Percentiles rank a stretch among this genome's conserved stretches.
These are phyloP conservation scores for Dillenia turbinata DNA, from an alignment of 164 flowering plant species.

Conservation along the genomic window DNA sequence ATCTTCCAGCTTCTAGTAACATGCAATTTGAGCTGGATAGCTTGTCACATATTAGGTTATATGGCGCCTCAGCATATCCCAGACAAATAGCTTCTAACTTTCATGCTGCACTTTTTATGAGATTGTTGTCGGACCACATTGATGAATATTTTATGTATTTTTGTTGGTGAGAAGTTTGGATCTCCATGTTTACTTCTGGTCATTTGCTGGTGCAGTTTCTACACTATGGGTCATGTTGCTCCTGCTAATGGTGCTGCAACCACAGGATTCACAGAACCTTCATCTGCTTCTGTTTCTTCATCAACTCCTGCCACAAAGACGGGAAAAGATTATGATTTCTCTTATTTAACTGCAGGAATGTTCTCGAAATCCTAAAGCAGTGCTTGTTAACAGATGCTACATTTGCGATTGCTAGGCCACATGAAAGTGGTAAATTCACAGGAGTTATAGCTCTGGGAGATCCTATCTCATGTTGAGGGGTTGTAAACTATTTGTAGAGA, in stretches of 20 bases:
- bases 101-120: too few species aligned
- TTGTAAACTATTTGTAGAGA: constrained; percentile 40
- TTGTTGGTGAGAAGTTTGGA: too few species aligned
- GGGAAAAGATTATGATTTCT: constrained; percentile 56
- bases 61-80: too few species aligned
- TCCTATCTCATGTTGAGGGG: constrained; percentile 18
- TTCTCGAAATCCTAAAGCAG: constrained; percentile 53
- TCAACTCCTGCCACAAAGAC: constrained; percentile 25
- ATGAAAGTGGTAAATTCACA: constrained; percentile 17
- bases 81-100: too few species aligned
- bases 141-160: not conserved
- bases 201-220: constrained; percentile 34
- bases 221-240: constrained; percentile 31
- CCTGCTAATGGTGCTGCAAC: constrained; percentile 37
- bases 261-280: constrained; percentile 29
- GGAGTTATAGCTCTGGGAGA: constrained; percentile 19
- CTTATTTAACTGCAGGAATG: constrained; percentile 43
- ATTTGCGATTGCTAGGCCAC: constrained; percentile 7
- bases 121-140: not conserved
- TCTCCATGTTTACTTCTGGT: too few species aligned
- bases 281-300: constrained; percentile 34
- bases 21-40: too few species aligned
- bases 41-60: too few species aligned
- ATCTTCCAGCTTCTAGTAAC: too few species aligned
- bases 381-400: not conserved